Conservation (phyloP, 2,329 filamentous ascomycete genomes). For the Aureobasidium sp. region DNA sequence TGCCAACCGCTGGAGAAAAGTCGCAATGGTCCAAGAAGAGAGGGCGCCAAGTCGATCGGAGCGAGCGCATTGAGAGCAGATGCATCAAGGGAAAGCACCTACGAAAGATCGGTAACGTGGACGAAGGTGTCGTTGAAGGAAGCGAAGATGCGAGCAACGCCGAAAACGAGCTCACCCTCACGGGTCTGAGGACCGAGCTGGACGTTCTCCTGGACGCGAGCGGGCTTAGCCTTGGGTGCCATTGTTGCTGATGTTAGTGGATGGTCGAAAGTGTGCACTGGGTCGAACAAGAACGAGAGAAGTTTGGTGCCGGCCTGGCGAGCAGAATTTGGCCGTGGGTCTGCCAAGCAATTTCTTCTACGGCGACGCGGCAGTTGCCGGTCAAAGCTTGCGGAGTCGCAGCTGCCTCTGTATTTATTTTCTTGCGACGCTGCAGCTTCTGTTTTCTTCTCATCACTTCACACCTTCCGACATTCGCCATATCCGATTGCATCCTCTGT, state of each 20-base stretch:
- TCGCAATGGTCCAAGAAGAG: neutral
- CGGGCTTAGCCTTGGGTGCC: constrained; percentile 82
- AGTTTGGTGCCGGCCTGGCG: neutral
- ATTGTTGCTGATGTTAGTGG: constrained; percentile 52
- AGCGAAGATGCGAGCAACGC: constrained; percentile 96
- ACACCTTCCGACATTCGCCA: neutral
- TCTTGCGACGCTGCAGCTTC: constrained; percentile 12
- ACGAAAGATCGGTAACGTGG: constrained; percentile 94
- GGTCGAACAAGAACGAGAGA: constrained; percentile 4
- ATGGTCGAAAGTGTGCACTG: constrained; percentile 13
- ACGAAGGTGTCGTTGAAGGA: constrained; percentile 64
- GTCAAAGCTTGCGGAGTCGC: neutral
- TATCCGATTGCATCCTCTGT: neutral
- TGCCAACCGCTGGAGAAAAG: neutral
- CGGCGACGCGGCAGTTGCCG: neutral
- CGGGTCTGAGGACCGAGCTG: constrained; percentile 93
- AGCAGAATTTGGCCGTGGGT: constrained; percentile 15
- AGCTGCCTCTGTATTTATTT: constrained; percentile 7
- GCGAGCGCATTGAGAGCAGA: constrained; percentile 1
- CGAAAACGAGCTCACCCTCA: constrained; percentile 96
- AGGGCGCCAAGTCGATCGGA: neutral
- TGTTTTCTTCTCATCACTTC: constrained; percentile 9
- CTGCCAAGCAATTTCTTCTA: constrained; percentile 1
- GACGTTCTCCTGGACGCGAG: constrained; percentile 89
- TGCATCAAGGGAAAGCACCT: constrained; percentile 22